Percentiles rank a stretch among this genome's conserved stretches.
phyloP scores from a whole-genome alignment of 2,329 filamentous ascomycete species.

The Camptophora hylomeconis region DNA sequence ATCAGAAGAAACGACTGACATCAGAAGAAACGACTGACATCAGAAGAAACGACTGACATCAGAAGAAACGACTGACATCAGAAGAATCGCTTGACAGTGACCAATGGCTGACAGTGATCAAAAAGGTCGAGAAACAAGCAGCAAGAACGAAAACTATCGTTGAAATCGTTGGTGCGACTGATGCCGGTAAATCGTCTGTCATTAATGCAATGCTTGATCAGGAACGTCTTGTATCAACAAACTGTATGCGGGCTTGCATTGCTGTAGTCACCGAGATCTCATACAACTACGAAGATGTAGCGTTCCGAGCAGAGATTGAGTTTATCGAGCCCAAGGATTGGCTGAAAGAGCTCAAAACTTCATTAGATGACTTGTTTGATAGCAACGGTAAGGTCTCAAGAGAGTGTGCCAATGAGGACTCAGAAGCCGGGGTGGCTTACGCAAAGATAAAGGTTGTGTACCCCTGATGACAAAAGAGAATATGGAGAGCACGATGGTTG shows the following conservation, averaged over 20 bases:
- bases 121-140: constrained; percentile 28
- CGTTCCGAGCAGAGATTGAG: constrained; percentile 45
- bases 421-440: constrained; percentile 29
- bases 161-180: constrained; percentile 49
- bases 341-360: constrained; percentile 36
- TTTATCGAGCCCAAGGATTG: constrained; percentile 43
- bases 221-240: constrained; percentile 41
- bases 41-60: too few species aligned
- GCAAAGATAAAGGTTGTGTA: constrained; percentile 30
- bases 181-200: constrained; percentile 48
- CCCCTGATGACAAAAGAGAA: constrained; percentile 28
- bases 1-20: constrained; percentile 12
- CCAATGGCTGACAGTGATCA: constrained; percentile 30
- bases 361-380: constrained; percentile 37
- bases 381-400: constrained; percentile 25
- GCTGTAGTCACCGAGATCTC: constrained; percentile 48
- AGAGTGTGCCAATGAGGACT: constrained; percentile 29
- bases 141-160: constrained; percentile 26
- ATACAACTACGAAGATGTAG: constrained; percentile 35
- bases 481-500: constrained; percentile 23
- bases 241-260: constrained; percentile 50
- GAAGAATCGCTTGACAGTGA: too few species aligned
- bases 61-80: too few species aligned
- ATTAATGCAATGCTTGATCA: constrained; percentile 53
- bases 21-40: constrained; percentile 22